phyloP scores from a whole-genome alignment of 176 grass and related monocot species.

The Triticum dicoccoides region DNA sequence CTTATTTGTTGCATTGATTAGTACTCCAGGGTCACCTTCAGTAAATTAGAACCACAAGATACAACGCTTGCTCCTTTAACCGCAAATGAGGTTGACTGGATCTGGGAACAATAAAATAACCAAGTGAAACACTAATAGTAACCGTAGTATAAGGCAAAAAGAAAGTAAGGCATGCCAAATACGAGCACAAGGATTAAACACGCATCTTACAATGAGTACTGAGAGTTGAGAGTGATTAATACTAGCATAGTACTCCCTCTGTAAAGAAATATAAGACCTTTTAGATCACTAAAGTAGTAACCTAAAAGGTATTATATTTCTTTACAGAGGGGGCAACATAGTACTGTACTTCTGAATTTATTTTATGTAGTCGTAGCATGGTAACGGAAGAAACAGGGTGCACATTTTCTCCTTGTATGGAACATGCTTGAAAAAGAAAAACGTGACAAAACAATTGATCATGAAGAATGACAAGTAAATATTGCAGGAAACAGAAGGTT shows the following conservation, averaged over 20 bases:
- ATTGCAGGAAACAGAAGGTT: constrained; percentile 18
- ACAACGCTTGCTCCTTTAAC: constrained; percentile 97
- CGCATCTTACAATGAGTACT: constrained; percentile 10
- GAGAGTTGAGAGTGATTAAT: constrained; percentile 5
- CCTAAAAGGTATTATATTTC: too few relatives aligned
- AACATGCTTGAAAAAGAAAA: neutral
- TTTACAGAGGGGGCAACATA: neutral
- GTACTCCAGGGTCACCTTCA: constrained; percentile 60
- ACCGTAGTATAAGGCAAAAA: constrained; percentile 5
- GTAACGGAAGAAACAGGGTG: neutral
- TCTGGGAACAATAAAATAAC: constrained; percentile 44
- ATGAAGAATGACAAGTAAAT: neutral
- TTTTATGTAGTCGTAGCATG: neutral
- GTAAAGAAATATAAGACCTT: too few relatives aligned
- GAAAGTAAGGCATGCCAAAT: neutral
- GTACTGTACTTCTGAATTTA: neutral
- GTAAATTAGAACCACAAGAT: constrained; percentile 89
- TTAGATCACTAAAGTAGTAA: too few relatives aligned
- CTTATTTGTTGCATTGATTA: neutral
- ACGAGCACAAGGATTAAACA: neutral
- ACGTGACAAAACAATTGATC: constrained; percentile 4
- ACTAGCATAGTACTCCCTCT: neutral
- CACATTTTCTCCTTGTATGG: neutral
- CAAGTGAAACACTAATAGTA: constrained; percentile 16
- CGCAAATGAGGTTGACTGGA: constrained; percentile 88